Percentiles rank a stretch among this genome's conserved stretches.
Conservation (phyloP, 1,284 basidiomycete species). For the Xerocomus nothofagi region DNA sequence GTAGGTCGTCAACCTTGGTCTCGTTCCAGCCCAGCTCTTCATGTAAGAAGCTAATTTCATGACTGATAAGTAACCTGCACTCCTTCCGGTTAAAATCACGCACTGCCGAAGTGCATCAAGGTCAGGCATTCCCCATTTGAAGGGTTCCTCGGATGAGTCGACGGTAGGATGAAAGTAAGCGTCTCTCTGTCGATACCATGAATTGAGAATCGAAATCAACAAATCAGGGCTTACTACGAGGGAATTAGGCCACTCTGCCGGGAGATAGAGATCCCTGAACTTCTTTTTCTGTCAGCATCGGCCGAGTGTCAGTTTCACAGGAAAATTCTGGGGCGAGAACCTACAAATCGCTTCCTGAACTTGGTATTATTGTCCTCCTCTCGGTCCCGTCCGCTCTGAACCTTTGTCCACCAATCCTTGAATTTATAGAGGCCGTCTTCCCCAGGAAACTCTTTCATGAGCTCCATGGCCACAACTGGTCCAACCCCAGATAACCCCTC, state of each 20-base stretch:
- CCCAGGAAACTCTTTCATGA: slow-evolving; percentile 88
- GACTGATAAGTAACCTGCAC: slow-evolving; percentile 2
- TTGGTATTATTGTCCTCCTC: slow-evolving; percentile 68
- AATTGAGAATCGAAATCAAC: not conserved
- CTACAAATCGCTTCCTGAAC: slow-evolving; percentile 84
- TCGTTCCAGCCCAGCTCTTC: slow-evolving; percentile 88
- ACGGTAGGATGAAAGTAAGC: slow-evolving; percentile 92
- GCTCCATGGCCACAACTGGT: slow-evolving; percentile 95
- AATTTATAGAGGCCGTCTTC: slow-evolving; percentile 83
- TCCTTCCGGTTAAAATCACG: slow-evolving; percentile 30
- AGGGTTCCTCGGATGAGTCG: slow-evolving; percentile 90
- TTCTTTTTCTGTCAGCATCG: slow-evolving; percentile 75
- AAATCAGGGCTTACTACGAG: slow-evolving; percentile 61
- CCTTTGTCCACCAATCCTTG: slow-evolving; percentile 92
- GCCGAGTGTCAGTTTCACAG: slow-evolving; percentile 12
- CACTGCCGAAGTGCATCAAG: slow-evolving; percentile 86
- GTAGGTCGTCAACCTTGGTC: slow-evolving; percentile 86
- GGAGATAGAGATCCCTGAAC: slow-evolving; percentile 81
- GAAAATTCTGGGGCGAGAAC: slow-evolving; percentile 34
- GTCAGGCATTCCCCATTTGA: slow-evolving; percentile 97
- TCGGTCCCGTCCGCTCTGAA: slow-evolving; percentile 88
- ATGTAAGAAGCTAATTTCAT: slow-evolving; percentile 65
- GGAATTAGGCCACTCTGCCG: slow-evolving; percentile 87
- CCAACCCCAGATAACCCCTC: slow-evolving; percentile 96
- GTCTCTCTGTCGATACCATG: slow-evolving; percentile 58